Conservation (phyloP, 805 yeast species). For the Kodamaea fukazawae region DNA sequence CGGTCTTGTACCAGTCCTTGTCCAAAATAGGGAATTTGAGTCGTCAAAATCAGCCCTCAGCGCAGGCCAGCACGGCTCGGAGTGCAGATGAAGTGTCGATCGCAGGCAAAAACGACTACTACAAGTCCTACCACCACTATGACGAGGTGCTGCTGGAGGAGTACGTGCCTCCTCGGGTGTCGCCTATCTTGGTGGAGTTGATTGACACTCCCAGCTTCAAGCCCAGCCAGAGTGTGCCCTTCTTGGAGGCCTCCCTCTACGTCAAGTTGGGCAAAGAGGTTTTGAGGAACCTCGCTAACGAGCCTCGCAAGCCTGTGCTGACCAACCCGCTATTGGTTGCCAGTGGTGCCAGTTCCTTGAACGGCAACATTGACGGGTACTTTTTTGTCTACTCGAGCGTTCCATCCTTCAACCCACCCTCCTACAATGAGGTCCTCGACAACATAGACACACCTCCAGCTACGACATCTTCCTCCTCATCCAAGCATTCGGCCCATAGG, state of each 20-base stretch:
- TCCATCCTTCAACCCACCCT: slow-evolving; percentile 62
- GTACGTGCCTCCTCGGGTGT: slow-evolving; percentile 44
- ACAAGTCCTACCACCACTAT: slow-evolving; percentile 14
- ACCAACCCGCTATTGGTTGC: slow-evolving; percentile 72
- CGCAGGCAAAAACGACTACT: slow-evolving; percentile 20
- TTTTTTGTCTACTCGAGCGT: slow-evolving; percentile 66
- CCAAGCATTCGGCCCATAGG: background rate
- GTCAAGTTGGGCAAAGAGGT: slow-evolving; percentile 58
- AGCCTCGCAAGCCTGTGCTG: slow-evolving; percentile 57
- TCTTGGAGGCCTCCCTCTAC: slow-evolving; percentile 68
- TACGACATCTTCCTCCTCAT: background rate
- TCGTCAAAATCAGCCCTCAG: slow-evolving; percentile 3
- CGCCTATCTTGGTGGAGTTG: slow-evolving; percentile 65
- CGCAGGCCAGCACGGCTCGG: background rate
- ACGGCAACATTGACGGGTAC: slow-evolving; percentile 75
- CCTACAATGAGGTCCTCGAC: slow-evolving; percentile 38
- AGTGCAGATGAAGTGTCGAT: slow-evolving; percentile 10
- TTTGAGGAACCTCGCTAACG: slow-evolving; percentile 59
- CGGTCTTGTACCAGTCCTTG: slow-evolving; percentile 26
- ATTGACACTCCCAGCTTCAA: slow-evolving; percentile 75
- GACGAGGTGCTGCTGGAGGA: slow-evolving; percentile 6
- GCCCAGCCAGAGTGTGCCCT: slow-evolving; percentile 67
- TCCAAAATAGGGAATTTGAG: slow-evolving; percentile 6
- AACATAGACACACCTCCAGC: slow-evolving; percentile 14
- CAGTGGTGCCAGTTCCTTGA: slow-evolving; percentile 74